Conservation (phyloP, 2,329 filamentous ascomycete genomes). For the Diaporthe ampelina region DNA sequence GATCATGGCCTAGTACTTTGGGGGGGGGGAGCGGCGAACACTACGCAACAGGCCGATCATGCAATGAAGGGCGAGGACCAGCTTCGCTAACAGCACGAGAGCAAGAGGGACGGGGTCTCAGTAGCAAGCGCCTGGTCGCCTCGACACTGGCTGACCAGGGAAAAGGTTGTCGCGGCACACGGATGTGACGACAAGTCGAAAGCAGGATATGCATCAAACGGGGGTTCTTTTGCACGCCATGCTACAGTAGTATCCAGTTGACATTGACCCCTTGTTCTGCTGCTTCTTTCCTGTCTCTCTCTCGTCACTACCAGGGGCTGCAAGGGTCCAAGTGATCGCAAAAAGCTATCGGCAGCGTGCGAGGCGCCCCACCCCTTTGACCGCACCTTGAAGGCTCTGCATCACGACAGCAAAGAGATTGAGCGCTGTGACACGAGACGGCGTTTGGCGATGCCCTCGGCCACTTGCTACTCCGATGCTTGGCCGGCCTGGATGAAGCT, state of each 20-base stretch:
- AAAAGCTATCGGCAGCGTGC: conserved; percentile 19
- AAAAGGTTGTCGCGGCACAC: background rate
- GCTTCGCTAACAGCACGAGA: background rate
- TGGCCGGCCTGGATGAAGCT: background rate
- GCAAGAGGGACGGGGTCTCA: background rate
- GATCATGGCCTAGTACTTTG: background rate
- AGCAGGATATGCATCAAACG: conserved; percentile 14
- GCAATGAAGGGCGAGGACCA: background rate
- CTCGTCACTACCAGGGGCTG: background rate
- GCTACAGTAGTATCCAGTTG: conserved; percentile 18
- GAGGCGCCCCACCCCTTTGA: background rate
- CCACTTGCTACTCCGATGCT: background rate
- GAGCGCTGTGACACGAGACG: background rate
- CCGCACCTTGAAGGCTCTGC: background rate
- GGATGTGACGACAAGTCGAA: background rate
- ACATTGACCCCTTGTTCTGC: background rate
- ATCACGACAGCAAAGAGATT: background rate
- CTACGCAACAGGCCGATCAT: background rate
- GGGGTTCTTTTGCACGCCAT: conserved; percentile 35
- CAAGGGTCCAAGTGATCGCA: conserved; percentile 13
- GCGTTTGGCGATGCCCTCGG: background rate
- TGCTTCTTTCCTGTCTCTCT: background rate
- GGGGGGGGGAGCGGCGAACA: background rate
- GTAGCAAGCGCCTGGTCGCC: conserved; percentile 4
- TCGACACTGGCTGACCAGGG: background rate